Evolutionary conservation across 352 stramenopile genomes (phyloP).

Genomic region (Blastocystis sp.): DNA sequence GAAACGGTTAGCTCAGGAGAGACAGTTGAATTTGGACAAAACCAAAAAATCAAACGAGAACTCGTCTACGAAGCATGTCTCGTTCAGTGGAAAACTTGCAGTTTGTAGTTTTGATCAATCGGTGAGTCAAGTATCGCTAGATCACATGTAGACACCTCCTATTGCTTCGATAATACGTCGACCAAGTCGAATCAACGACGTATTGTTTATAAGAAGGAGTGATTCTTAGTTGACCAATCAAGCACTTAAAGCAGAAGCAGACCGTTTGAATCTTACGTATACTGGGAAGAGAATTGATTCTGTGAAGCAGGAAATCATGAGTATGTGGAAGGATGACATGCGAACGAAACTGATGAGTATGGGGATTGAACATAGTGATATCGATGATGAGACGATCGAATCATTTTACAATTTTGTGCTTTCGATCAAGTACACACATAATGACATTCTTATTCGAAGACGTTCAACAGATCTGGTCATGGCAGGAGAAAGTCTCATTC

Average conservation of each 20-base stretch:
- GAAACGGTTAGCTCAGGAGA: background rate
- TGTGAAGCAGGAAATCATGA: background rate
- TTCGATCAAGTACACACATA: background rate
- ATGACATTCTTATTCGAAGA: background rate
- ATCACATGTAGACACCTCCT: constrained; percentile 4
- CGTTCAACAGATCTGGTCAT: constrained; percentile 30
- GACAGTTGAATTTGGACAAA: background rate
- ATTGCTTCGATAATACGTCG: constrained; percentile 10
- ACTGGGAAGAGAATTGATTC: background rate
- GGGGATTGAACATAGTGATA: background rate
- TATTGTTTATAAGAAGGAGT: background rate
- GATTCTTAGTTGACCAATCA: background rate
- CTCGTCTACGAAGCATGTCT: background rate
- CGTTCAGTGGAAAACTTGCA: constrained; percentile 19
- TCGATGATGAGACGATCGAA: background rate
- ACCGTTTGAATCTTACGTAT: background rate
- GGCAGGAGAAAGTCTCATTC: background rate
- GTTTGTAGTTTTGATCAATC: constrained; percentile 25
- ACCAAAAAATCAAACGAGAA: background rate
- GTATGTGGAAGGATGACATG: background rate
- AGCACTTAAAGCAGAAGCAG: background rate
- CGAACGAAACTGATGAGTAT: background rate
- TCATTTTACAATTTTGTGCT: constrained; percentile 27
- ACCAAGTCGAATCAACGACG: background rate
- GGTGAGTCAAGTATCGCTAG: background rate